phyloP scores from a whole-genome alignment of 805 yeast species.

The Metschnikowia lochheadii region DNA sequence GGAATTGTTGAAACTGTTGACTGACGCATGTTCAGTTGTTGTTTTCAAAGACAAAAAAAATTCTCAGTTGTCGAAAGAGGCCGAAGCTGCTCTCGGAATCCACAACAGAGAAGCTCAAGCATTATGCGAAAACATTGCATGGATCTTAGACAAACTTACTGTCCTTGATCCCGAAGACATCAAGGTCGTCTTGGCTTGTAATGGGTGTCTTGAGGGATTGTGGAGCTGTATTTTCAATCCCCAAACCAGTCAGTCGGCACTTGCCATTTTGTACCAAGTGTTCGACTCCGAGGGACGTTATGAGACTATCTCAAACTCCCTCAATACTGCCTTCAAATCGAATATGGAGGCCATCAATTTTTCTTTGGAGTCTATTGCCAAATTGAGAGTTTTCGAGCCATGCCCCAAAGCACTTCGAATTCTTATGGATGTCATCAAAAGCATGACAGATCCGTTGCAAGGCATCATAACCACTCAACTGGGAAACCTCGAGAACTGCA shows the following conservation, averaged over 20 bases:
- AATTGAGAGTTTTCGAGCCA: constrained; percentile 58
- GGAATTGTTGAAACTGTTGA: constrained; percentile 16
- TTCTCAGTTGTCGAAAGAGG: constrained; percentile 16
- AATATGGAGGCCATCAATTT: constrained; percentile 48
- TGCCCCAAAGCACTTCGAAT: constrained; percentile 72
- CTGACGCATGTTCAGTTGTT: constrained; percentile 16
- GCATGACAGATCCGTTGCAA: constrained; percentile 60
- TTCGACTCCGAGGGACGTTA: constrained; percentile 72
- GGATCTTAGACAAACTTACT: constrained; percentile 30
- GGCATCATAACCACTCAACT: constrained; percentile 43
- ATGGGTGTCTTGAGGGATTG: constrained; percentile 50
- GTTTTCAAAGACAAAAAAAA: constrained; percentile 24
- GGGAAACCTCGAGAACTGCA: constrained; percentile 4
- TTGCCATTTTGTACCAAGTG: constrained; percentile 68
- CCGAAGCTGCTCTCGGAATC: constrained; percentile 23
- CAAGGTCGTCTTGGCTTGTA: constrained; percentile 21
- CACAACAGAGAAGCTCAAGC: constrained; percentile 29
- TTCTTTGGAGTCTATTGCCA: constrained; percentile 43
- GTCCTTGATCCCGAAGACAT: constrained; percentile 27
- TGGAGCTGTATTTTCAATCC: constrained; percentile 76
- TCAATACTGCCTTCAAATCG: constrained; percentile 41
- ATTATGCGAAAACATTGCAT: constrained; percentile 20
- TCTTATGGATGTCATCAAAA: constrained; percentile 64
- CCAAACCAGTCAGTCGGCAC: constrained; percentile 61
- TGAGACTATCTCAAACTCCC: constrained; percentile 62